These are phyloP conservation scores for Spongospora subterranea DNA, from an alignment of 208 protist species.

Conservation along the genomic window DNA sequence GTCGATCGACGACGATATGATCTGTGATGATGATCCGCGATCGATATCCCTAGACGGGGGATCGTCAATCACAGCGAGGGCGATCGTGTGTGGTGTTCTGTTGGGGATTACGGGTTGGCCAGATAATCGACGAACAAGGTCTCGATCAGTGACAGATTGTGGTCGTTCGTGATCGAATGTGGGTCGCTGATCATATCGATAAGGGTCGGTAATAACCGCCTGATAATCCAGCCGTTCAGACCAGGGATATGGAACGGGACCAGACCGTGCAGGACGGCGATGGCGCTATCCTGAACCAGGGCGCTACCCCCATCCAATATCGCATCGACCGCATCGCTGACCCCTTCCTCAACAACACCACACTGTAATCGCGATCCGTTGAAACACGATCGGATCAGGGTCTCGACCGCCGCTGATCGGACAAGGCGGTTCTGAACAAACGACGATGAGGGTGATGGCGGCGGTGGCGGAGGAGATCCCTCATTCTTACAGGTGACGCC, in stretches of 20 bases:
- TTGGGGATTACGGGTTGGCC: not conserved
- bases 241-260: not conserved
- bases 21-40: not conserved
- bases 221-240: constrained; percentile 12
- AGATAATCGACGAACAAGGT: not conserved
- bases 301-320: not conserved
- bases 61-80: not conserved
- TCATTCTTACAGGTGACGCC: not conserved
- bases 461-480: no score
- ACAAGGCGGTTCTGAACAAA: not conserved
- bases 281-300: not conserved
- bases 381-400: not conserved
- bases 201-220: not conserved
- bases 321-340: constrained; percentile 21
- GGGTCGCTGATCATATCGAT: not conserved
- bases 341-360: not conserved
- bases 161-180: not conserved
- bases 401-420: constrained; percentile 2
- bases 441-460: not conserved
- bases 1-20: not conserved
- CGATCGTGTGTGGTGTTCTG: not conserved
- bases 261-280: constrained; percentile 19
- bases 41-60: not conserved
- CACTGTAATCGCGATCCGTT: not conserved
- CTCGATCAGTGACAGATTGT: not conserved